Percentiles rank a stretch among this genome's conserved stretches.
Evolutionary conservation across 2,329 filamentous ascomycete species (phyloP).

Genomic region (Trichophyton equinum): DNA sequence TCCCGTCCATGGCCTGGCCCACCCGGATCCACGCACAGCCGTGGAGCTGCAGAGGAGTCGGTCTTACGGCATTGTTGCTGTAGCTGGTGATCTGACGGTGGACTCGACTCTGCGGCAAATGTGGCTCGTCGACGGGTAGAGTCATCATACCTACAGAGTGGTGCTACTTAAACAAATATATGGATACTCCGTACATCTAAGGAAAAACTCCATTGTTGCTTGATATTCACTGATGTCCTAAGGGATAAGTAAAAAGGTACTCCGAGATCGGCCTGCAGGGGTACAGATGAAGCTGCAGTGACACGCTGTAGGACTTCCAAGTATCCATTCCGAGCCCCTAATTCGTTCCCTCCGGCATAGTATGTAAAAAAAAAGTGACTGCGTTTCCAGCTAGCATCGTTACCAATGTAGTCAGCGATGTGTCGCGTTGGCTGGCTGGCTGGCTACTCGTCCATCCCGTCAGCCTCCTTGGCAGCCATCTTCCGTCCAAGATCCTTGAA

Average conservation of each 20-base stretch:
- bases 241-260: background rate
- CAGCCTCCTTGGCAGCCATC: background rate
- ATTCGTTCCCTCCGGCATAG: background rate
- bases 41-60: no score
- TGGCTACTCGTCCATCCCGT: background rate
- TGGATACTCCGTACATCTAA: no score
- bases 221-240: no score
- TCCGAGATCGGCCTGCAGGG: background rate
- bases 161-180: no score
- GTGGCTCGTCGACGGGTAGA: no score
- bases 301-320: background rate
- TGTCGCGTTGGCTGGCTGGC: background rate
- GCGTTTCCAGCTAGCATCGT: background rate
- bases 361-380: background rate
- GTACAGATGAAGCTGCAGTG: background rate
- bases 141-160: no score
- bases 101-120: no score
- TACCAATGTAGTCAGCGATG: no score
- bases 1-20: background rate
- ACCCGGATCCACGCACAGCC: background rate
- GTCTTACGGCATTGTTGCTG: no score
- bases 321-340: background rate
- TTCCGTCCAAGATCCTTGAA: slow-evolving; percentile 29
- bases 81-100: no score
- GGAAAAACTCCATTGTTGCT: no score